Evolutionary conservation across 2,329 filamentous ascomycete species (phyloP).

Genomic region (Apiospora phragmitis): DNA sequence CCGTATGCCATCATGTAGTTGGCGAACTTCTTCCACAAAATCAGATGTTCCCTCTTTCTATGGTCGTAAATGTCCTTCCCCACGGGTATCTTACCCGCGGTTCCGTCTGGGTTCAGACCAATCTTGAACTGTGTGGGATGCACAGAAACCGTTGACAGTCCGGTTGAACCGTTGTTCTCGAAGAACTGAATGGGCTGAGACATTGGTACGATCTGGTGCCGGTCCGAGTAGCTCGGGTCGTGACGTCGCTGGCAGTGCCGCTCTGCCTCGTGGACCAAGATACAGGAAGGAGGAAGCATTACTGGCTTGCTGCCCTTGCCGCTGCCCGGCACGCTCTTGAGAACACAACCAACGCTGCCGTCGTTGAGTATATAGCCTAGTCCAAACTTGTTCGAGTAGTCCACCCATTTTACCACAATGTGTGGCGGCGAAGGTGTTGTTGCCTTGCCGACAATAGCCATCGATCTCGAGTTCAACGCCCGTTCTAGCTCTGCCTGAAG

Average conservation of each 20-base stretch:
- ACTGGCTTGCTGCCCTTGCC: conserved; percentile 50
- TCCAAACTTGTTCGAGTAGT: conserved; percentile 85
- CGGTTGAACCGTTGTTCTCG: conserved; percentile 66
- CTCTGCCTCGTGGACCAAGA: conserved; percentile 72
- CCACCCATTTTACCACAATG: conserved; percentile 79
- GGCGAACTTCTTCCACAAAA: conserved; percentile 72
- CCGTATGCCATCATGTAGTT: conserved; percentile 76
- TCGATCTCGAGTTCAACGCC: conserved; percentile 62
- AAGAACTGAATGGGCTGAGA: conserved; percentile 70
- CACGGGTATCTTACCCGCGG: conserved; percentile 59
- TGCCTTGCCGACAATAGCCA: conserved; percentile 59
- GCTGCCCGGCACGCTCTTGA: conserved; percentile 54
- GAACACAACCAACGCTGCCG: conserved; percentile 74
- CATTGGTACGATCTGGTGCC: conserved; percentile 65
- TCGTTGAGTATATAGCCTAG: conserved; percentile 83
- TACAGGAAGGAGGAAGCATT: conserved; percentile 66
- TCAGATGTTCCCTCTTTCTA: conserved; percentile 64
- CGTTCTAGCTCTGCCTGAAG: conserved; percentile 63
- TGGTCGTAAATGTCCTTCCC: conserved; percentile 67
- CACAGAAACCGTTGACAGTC: conserved; percentile 64
- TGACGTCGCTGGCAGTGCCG: conserved; percentile 65
- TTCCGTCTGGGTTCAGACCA: conserved; percentile 55
- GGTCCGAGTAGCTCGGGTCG: conserved; percentile 55
- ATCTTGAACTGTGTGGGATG: conserved; percentile 63
- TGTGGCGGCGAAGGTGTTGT: conserved; percentile 57